phyloP scores from a whole-genome alignment of 306 rosid species.

The Corylus americana region DNA sequence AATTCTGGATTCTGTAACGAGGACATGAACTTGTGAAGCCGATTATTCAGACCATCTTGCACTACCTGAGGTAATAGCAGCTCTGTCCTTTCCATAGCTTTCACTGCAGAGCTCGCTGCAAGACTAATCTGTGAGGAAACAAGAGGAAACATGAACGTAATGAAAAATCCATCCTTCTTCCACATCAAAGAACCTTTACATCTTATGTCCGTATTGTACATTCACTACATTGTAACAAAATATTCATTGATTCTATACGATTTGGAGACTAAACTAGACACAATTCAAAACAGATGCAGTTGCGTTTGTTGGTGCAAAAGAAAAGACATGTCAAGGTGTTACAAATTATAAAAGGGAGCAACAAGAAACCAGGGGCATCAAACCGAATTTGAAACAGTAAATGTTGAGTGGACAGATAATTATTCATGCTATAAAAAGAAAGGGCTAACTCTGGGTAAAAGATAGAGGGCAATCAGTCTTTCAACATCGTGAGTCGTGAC shows the following conservation, averaged over 20 bases:
- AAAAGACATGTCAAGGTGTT: no score
- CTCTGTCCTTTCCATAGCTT: slow-evolving; percentile 45
- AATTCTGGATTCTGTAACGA: slow-evolving; percentile 20
- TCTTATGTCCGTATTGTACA: not conserved
- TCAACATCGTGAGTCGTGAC: not conserved
- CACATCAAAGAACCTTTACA: not conserved
- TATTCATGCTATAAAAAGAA: not conserved
- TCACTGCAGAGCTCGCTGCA: slow-evolving; percentile 37
- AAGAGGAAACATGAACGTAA: not conserved
- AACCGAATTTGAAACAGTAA: not conserved
- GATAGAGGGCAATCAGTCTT: not conserved
- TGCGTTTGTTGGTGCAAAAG: no score
- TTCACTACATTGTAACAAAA: no score
- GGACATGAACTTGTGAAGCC: slow-evolving; percentile 30
- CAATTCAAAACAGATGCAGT: no score
- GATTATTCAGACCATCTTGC: slow-evolving; percentile 33
- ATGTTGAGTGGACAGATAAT: not conserved
- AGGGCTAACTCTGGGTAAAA: not conserved
- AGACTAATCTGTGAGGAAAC: slow-evolving; percentile 27
- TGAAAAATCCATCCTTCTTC: not conserved
- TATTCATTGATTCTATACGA: no score
- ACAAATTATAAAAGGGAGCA: not conserved
- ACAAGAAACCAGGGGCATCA: not conserved
- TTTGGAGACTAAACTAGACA: no score
- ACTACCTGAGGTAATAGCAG: slow-evolving; percentile 35